Conservation (phyloP, 805 yeast genomes). For the Metschnikowia gelsemii region DNA sequence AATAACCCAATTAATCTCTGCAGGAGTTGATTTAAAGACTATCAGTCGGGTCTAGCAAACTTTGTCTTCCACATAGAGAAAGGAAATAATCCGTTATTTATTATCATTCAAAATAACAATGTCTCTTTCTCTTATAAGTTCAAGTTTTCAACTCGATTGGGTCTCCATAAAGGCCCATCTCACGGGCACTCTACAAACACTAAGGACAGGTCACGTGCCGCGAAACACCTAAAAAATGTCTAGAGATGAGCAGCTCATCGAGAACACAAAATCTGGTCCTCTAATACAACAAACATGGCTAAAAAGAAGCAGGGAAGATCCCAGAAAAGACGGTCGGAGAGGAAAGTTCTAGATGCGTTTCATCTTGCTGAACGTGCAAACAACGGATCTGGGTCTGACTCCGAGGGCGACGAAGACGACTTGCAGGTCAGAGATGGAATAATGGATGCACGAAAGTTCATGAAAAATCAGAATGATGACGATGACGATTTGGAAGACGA, state of each 20-base stretch:
- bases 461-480: conserved; percentile 24
- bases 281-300: conserved; percentile 13
- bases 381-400: conserved; percentile 24
- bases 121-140: no score
- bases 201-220: conserved; percentile 6
- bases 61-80: no score
- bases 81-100: no score
- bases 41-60: no score
- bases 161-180: no score
- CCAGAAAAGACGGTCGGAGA: conserved; percentile 34
- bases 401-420: conserved; percentile 24
- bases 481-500: conserved; percentile 51
- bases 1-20: no score
- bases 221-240: background rate
- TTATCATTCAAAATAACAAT: no score
- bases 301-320: conserved; percentile 19
- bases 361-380: conserved; percentile 44
- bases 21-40: no score
- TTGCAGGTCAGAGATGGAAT: conserved; percentile 36
- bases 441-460: conserved; percentile 40
- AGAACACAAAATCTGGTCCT: background rate
- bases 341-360: conserved; percentile 44
- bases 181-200: background rate
- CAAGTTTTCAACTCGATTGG: no score
- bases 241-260: background rate